Evolutionary conservation across 768 basidiomycete species (phyloP).

Genomic region (Suillus subluteus): DNA sequence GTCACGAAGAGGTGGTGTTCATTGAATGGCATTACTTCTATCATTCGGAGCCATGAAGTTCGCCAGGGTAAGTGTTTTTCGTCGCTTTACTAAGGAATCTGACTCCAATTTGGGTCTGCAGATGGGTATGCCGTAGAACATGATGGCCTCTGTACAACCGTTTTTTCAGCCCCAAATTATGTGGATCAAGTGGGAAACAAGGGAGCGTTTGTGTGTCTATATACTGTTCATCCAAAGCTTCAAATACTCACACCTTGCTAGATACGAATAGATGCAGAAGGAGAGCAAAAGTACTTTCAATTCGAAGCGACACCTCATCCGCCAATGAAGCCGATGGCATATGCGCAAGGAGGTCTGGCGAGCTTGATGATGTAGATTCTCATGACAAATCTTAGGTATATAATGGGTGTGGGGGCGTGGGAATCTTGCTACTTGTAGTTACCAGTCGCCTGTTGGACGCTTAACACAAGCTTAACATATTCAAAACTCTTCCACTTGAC

Average conservation of each 20-base stretch:
- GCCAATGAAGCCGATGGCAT: slow-evolving; percentile 93
- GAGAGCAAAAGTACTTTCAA: slow-evolving; percentile 72
- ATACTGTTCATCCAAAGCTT: slow-evolving; percentile 6
- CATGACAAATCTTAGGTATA: not conserved
- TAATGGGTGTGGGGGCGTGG: slow-evolving; percentile 23
- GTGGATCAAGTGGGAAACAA: slow-evolving; percentile 92
- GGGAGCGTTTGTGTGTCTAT: slow-evolving; percentile 77
- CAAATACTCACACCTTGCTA: slow-evolving; percentile 32
- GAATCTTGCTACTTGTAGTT: slow-evolving; percentile 19
- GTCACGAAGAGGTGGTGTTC: slow-evolving; percentile 90
- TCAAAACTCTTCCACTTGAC: slow-evolving; percentile 7
- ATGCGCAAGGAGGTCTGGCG: slow-evolving; percentile 66
- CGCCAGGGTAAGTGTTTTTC: slow-evolving; percentile 65
- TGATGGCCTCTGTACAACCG: slow-evolving; percentile 92
- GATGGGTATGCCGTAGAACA: slow-evolving; percentile 97
- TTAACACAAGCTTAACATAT: slow-evolving; percentile 7
- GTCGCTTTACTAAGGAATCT: slow-evolving; percentile 7
- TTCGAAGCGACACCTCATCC: slow-evolving; percentile 91
- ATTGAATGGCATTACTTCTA: slow-evolving; percentile 81
- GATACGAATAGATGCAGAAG: slow-evolving; percentile 83
- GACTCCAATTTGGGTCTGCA: slow-evolving; percentile 27
- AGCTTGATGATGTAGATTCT: slow-evolving; percentile 65
- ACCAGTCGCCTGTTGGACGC: slow-evolving; percentile 5
- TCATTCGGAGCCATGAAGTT: slow-evolving; percentile 97
- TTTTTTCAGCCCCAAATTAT: slow-evolving; percentile 95